Evolutionary conservation across 225 moss, liverwort and hornwort species (phyloP).

Genomic region (Takakia lepidozioides): DNA sequence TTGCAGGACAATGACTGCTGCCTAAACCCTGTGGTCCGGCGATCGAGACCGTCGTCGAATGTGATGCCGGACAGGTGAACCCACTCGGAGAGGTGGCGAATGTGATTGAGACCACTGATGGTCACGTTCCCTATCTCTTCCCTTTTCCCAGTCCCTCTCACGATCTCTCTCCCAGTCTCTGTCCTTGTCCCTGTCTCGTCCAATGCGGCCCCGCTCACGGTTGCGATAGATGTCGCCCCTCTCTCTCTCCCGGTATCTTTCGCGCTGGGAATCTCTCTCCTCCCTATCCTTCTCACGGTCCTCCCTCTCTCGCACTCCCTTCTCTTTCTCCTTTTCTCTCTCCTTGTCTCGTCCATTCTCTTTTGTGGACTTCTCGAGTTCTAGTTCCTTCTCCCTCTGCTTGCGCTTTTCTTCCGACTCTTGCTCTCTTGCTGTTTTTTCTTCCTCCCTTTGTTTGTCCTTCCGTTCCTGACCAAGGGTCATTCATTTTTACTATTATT

Average conservation of each 20-base stretch:
- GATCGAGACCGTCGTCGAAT: constrained; percentile 35
- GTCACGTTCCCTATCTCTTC: constrained; percentile 18
- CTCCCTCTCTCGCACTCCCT: constrained; percentile 13
- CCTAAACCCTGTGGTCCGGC: constrained; percentile 51
- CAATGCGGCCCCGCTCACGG: constrained; percentile 3
- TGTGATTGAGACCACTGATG: constrained; percentile 21
- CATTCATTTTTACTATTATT: no score
- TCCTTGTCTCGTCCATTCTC: constrained; percentile 27
- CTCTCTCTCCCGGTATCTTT: constrained; percentile 16
- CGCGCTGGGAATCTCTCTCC: constrained; percentile 19
- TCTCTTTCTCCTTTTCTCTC: constrained; percentile 50
- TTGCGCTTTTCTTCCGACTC: constrained; percentile 43
- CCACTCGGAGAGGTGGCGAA: constrained; percentile 24
- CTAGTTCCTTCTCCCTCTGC: constrained; percentile 25
- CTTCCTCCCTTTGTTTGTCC: constrained; percentile 53
- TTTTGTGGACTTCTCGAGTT: constrained; percentile 30
- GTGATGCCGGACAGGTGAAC: constrained; percentile 20
- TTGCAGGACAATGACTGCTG: no score
- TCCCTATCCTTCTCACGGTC: constrained; percentile 24
- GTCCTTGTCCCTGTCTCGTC: constrained; percentile 17
- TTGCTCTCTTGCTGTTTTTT: constrained; percentile 22
- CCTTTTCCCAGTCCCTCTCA: constrained; percentile 23
- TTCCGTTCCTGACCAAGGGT: constrained; percentile 35
- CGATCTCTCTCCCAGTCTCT: constrained; percentile 17
- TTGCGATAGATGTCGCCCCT: constrained; percentile 1